Percentiles rank a stretch among this genome's conserved stretches.
Evolutionary conservation across 805 yeast species (phyloP).

Genomic region (Blastobotrys terrestris): DNA sequence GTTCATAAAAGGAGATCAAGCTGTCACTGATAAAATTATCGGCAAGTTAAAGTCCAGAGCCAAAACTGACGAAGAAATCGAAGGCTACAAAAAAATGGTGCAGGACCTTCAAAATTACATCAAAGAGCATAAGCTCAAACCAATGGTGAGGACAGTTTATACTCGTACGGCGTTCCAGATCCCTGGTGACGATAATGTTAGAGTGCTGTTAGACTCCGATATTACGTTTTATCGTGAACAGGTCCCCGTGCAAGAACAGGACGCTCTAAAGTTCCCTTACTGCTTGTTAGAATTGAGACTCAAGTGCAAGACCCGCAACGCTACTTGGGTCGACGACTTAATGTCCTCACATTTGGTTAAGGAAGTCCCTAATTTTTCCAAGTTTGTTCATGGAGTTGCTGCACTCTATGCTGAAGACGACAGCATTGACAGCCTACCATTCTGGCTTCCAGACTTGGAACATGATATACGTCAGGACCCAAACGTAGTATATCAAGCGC

Average conservation of each 20-base stretch:
- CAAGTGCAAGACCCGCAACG: slow-evolving; percentile 33
- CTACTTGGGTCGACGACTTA: slow-evolving; percentile 77
- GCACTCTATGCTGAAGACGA: slow-evolving; percentile 85
- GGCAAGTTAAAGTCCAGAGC: slow-evolving; percentile 60
- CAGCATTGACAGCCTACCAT: slow-evolving; percentile 80
- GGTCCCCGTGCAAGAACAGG: slow-evolving; percentile 77
- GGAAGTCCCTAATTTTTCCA: slow-evolving; percentile 90
- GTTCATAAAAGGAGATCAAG: slow-evolving; percentile 51
- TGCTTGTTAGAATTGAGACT: slow-evolving; percentile 79
- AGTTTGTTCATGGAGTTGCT: slow-evolving; percentile 89
- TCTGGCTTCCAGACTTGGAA: slow-evolving; percentile 91
- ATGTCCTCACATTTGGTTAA: slow-evolving; percentile 78
- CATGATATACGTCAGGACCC: slow-evolving; percentile 68
- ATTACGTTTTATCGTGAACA: slow-evolving; percentile 86
- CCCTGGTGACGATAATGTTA: slow-evolving; percentile 92
- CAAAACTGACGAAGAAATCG: slow-evolving; percentile 45
- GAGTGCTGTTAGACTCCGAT: slow-evolving; percentile 87
- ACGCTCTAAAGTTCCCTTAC: slow-evolving; percentile 69
- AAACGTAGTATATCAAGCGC: slow-evolving; percentile 68
- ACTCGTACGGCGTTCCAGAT: slow-evolving; percentile 95
- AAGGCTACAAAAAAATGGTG: slow-evolving; percentile 49
- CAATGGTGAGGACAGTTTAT: slow-evolving; percentile 78
- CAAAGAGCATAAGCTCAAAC: slow-evolving; percentile 62
- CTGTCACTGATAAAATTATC: slow-evolving; percentile 44
- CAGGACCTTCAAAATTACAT: slow-evolving; percentile 59